phyloP scores from a whole-genome alignment of 148 eudicot species.

The Pharnaceum exiguum region DNA sequence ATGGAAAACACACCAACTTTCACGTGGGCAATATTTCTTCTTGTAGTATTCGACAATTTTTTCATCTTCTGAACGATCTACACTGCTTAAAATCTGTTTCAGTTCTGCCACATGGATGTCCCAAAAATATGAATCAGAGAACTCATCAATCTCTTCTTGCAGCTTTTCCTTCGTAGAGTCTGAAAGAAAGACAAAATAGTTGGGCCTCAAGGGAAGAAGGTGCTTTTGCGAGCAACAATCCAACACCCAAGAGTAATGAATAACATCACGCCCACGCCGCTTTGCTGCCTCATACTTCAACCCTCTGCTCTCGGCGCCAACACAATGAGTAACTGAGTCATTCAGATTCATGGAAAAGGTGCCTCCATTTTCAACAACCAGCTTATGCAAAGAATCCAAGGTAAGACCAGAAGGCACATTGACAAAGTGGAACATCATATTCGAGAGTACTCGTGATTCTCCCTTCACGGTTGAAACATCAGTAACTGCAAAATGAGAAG shows the following conservation, averaged over 20 bases:
- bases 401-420: constrained; percentile 63
- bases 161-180: constrained; percentile 56
- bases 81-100: constrained; percentile 63
- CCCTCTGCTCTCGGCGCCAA: constrained; percentile 90
- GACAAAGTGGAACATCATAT: constrained; percentile 69
- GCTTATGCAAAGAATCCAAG: constrained; percentile 64
- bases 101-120: constrained; percentile 62
- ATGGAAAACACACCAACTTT: constrained; percentile 65
- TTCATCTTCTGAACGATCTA: constrained; percentile 41
- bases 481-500: constrained; percentile 79
- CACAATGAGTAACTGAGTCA: constrained; percentile 77
- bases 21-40: constrained; percentile 63
- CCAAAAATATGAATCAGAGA: constrained; percentile 74
- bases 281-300: constrained; percentile 90
- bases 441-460: constrained; percentile 59
- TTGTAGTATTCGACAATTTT: constrained; percentile 50
- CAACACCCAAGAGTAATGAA: constrained; percentile 82
- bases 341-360: constrained; percentile 91
- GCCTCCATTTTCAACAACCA: constrained; percentile 92
- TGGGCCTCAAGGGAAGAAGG: constrained; percentile 75
- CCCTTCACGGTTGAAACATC: constrained; percentile 85
- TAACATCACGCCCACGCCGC: constrained; percentile 62
- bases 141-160: constrained; percentile 87
- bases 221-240: constrained; percentile 78
- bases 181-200: constrained; percentile 70